A percentile compares a stretch with the other conserved stretches of the same genome.
Evolutionary conservation across 352 stramenopile species (phyloP).

Genomic region (Phytophthora tubulina): DNA sequence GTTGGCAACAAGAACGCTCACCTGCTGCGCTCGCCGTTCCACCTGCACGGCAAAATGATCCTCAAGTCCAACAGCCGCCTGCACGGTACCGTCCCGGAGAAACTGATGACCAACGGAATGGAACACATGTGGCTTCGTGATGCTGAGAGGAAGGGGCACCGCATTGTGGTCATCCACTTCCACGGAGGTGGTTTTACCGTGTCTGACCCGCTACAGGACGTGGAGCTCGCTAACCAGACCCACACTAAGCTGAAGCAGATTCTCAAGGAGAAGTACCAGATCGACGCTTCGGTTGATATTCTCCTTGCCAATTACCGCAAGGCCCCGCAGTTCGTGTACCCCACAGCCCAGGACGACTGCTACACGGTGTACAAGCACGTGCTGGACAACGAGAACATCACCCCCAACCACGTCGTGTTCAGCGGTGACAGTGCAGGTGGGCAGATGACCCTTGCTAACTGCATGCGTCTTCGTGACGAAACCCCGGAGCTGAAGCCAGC

Average conservation of each 20-base stretch:
- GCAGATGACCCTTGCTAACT: conserved; percentile 34
- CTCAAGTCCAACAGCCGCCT: conserved; percentile 32
- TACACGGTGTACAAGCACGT: conserved; percentile 28
- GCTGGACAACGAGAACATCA: conserved; percentile 25
- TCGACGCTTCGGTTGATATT: conserved; percentile 31
- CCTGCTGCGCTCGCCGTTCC: conserved; percentile 25
- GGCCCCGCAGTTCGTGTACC: conserved; percentile 27
- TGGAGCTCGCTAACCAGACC: conserved; percentile 37
- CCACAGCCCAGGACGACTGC: conserved; percentile 34
- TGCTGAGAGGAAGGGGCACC: conserved; percentile 20
- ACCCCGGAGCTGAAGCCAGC: neutral
- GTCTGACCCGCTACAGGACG: conserved; percentile 34
- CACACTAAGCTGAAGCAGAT: conserved; percentile 38
- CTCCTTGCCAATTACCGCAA: conserved; percentile 37
- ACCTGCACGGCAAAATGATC: conserved; percentile 35
- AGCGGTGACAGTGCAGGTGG: conserved; percentile 32
- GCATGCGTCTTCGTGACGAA: conserved; percentile 29
- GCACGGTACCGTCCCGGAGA: conserved; percentile 26
- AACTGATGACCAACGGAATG: conserved; percentile 23
- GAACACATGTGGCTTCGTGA: conserved; percentile 37
- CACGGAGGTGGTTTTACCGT: conserved; percentile 38
- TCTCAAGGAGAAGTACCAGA: conserved; percentile 28
- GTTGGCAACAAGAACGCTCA: conserved; percentile 35
- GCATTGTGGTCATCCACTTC: conserved; percentile 37
- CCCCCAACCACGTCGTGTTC: conserved; percentile 28